Base-by-base conservation (phyloP, 148 eudicot genomes). In the Agrostemma githago region DNA sequence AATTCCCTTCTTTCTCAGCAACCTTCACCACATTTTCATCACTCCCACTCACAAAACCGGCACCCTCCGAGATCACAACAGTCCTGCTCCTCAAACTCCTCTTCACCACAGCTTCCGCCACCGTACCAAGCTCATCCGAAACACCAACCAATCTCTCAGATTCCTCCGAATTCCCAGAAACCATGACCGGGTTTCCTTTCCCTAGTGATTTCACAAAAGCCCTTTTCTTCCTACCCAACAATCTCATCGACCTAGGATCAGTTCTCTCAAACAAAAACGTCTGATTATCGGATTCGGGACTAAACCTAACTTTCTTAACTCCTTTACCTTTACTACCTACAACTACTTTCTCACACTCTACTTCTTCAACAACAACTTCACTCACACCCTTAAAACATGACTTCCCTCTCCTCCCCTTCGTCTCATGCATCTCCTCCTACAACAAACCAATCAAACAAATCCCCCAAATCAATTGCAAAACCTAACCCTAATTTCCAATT, bases 291-390 rank as follows among this genome's bases (percentile, higher is more conserved):
- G 91, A 89, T 43, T 83, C 80, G 0, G 91, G 90, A 77, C 88
- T 85, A 80, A 92, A 88, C 74, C 79, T 86, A 56, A 92, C 97
- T 77, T 83, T 92, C 78, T 92, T 92, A 12, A 57, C 66, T 72
- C 80, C 76, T 77, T 76, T 89, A 77, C 48, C 76, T 77, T 76
- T 89, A 77, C 48, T 69, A 21, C 58, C 72, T 46, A 59, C 78
- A 14, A 56, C 77, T 9, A 78, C 65, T 34, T 75, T 82, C 68
- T 64, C 83, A 57, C 73, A 79, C 51, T 51, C 73, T 8, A 7
- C 71, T 46, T 40, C 62, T 63, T 70, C 86, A 6, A 39, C 63
- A 6, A 39, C 63, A 19, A 8, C 39, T 37, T 43, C 75, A 38
- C 66, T 82, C 68, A 57, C 44, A 66, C 57, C 78, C 78, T 81